These are phyloP conservation scores for Paecilomyces fulvus DNA, from an alignment of 2,329 filamentous ascomycete genomes.

Conservation along the genomic window DNA sequence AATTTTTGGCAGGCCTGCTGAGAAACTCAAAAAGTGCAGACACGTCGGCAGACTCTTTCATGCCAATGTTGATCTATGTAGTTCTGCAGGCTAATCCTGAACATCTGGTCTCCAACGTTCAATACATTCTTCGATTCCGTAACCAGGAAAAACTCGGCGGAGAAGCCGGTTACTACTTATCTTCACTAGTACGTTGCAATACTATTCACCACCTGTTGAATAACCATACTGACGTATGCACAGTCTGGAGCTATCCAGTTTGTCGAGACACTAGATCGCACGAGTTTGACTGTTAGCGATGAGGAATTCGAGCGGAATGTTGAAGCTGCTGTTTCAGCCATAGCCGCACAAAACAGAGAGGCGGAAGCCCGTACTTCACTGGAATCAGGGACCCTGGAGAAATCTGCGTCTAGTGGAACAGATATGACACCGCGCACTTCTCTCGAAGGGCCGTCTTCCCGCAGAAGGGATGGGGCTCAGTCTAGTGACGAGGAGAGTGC, in stretches of 20 bases:
- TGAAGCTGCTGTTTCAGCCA: conserved; percentile 90
- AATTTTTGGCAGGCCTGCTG: conserved; percentile 55
- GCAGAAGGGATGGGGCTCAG: conserved; percentile 24
- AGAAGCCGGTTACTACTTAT: conserved; percentile 97
- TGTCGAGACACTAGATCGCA: conserved; percentile 91
- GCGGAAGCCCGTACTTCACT: conserved; percentile 38
- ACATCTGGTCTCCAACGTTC: conserved; percentile 91
- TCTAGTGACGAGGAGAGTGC: conserved; percentile 61
- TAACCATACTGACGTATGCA: conserved; percentile 6
- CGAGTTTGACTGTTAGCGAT: conserved; percentile 83
- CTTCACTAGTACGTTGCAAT: conserved; percentile 60
- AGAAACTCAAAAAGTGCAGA: conserved; percentile 81
- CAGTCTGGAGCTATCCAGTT: conserved; percentile 77
- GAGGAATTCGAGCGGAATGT: conserved; percentile 94
- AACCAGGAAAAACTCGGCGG: conserved; percentile 96
- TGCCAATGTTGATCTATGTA: conserved; percentile 90
- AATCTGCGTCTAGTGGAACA: conserved; percentile 43
- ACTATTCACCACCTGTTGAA: not conserved
- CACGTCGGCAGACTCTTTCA: conserved; percentile 92
- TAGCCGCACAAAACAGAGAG: conserved; percentile 76
- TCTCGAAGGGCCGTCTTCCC: conserved; percentile 48
- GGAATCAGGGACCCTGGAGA: conserved; percentile 28
- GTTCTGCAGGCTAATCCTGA: conserved; percentile 91
- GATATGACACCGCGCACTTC: conserved; percentile 54
- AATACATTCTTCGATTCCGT: conserved; percentile 93